Evolutionary conservation across 192 early-diverging fungal genomes (phyloP).

Genomic region (Podila epigama): DNA sequence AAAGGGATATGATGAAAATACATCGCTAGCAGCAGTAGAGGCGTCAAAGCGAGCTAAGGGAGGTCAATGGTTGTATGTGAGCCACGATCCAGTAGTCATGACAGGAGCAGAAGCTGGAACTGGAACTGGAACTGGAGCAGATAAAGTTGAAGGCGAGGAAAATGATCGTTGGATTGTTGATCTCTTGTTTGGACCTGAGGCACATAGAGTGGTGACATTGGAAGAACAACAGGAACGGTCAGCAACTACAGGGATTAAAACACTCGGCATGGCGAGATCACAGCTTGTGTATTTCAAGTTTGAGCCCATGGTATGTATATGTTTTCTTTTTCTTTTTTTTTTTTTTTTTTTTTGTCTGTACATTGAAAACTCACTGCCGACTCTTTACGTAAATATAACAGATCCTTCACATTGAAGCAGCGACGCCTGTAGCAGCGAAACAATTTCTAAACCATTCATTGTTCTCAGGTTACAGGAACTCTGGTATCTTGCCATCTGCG

Average conservation of each 20-base stretch:
- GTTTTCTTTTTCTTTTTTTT: background rate
- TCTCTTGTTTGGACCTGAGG: slow-evolving; percentile 44
- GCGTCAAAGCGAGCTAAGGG: slow-evolving; percentile 43
- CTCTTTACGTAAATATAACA: slow-evolving; percentile 1
- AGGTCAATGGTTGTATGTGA: slow-evolving; percentile 60
- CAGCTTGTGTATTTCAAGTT: slow-evolving; percentile 61
- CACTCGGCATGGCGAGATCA: slow-evolving; percentile 11
- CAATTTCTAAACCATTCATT: slow-evolving; percentile 51
- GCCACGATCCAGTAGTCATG: slow-evolving; percentile 52
- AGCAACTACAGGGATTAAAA: background rate
- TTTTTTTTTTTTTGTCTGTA: background rate
- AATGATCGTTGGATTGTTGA: slow-evolving; percentile 33
- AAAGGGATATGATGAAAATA: slow-evolving; percentile 29
- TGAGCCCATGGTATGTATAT: slow-evolving; percentile 56
- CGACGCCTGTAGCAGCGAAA: slow-evolving; percentile 54
- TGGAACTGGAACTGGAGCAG: no score
- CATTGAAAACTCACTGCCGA: no score
- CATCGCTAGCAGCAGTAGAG: slow-evolving; percentile 23
- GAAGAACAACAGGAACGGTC: slow-evolving; percentile 10
- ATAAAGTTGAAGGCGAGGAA: no score
- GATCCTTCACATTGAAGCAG: slow-evolving; percentile 63
- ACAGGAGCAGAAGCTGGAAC: slow-evolving; percentile 15
- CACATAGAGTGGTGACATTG: slow-evolving; percentile 27
- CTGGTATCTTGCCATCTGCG: slow-evolving; percentile 55
- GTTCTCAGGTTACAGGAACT: slow-evolving; percentile 60